Percentiles rank a stretch among this genome's conserved stretches.
phyloP scores from a whole-genome alignment of 2,329 filamentous ascomycete species.

The Pseudogymnoascus sp. region DNA sequence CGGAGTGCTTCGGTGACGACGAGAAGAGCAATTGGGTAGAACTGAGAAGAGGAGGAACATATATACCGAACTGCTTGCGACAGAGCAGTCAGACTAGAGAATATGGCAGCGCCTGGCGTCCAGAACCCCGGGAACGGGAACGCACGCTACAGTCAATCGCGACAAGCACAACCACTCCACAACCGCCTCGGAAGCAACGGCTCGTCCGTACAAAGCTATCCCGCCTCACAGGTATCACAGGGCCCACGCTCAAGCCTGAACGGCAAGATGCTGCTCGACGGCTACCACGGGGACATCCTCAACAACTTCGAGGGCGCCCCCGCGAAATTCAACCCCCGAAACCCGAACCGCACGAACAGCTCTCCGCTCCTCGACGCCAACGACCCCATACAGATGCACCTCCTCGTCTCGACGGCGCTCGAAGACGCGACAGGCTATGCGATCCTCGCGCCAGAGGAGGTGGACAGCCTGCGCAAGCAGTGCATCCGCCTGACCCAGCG shows the following conservation, averaged over 20 bases:
- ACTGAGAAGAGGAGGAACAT: not conserved
- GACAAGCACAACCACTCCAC: not conserved
- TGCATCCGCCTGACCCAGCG: slow-evolving; percentile 61
- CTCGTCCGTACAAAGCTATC: not conserved
- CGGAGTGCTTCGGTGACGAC: not conserved
- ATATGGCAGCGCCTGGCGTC: not conserved
- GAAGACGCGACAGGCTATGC: slow-evolving; percentile 79
- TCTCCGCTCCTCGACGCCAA: slow-evolving; percentile 52
- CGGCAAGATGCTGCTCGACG: slow-evolving; percentile 46
- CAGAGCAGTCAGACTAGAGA: not conserved
- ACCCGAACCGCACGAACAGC: slow-evolving; percentile 43
- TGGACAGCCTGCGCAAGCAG: slow-evolving; percentile 87
- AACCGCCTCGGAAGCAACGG: not conserved
- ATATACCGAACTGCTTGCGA: not conserved
- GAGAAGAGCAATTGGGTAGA: not conserved
- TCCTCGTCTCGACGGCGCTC: slow-evolving; percentile 88
- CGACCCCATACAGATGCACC: slow-evolving; percentile 75
- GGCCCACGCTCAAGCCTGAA: slow-evolving; percentile 18
- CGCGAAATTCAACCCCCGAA: slow-evolving; percentile 52
- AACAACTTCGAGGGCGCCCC: slow-evolving; percentile 46
- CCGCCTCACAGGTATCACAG: not conserved
- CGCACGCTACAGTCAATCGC: not conserved
- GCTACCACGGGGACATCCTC: slow-evolving; percentile 48
- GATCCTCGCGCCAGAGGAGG: slow-evolving; percentile 82
- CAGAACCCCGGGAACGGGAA: not conserved